phyloP scores from a whole-genome alignment of 768 basidiomycete genomes.

The Russula sp. region DNA sequence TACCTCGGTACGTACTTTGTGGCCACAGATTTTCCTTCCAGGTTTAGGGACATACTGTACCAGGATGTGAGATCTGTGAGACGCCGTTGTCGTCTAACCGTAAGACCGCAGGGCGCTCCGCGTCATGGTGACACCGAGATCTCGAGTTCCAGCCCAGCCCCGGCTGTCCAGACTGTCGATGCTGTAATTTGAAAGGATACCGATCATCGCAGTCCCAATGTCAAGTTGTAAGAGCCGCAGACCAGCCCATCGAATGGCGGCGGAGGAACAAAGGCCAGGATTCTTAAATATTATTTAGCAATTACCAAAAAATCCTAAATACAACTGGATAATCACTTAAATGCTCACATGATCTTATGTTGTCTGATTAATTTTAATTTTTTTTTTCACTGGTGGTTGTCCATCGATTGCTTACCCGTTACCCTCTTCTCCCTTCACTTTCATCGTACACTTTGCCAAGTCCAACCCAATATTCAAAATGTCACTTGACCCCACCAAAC shows the following conservation, averaged over 20 bases:
- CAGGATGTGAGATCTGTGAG: too few species aligned
- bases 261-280: too few species aligned
- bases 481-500: conserved; percentile 60
- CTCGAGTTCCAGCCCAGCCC: background rate
- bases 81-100: background rate
- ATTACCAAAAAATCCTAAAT: too few species aligned
- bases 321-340: background rate
- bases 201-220: background rate
- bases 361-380: background rate
- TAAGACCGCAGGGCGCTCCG: background rate
- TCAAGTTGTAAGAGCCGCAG: too few species aligned
- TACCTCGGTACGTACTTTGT: background rate
- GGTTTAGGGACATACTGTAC: background rate
- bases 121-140: background rate
- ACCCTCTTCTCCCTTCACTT: background rate
- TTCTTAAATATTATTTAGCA: background rate
- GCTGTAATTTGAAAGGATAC: background rate
- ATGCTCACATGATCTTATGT: background rate
- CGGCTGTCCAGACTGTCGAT: background rate
- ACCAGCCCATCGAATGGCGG: background rate
- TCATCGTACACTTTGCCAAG: background rate
- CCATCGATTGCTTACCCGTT: background rate
- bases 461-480: conserved; percentile 29
- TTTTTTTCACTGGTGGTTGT: background rate
- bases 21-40: background rate